Evolutionary conservation across 306 rosid species (phyloP), one percentile per base, ranked within the genome.

Genomic region (Rubus idaeus): DNA sequence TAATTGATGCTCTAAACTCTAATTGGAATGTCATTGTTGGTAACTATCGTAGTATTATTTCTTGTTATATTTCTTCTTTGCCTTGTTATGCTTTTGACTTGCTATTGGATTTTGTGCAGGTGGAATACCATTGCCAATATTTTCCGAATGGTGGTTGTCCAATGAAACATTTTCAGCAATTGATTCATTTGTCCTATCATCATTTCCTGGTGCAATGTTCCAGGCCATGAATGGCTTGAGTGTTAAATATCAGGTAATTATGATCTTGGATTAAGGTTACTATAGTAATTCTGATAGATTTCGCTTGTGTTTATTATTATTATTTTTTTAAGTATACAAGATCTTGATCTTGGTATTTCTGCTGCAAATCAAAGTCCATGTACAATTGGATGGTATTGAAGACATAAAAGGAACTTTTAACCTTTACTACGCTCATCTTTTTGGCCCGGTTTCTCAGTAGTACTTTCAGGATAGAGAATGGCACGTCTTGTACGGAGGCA

Each of bases 101-200:
- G 78, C 23, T 26, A 23, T 77, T 39, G 73, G 75, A 72, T 70
- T 75, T 74, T 60, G 47, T 71, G 69, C 73, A 94, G 98, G 98
- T 71, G 91, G 98, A 37, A 91, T 94, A 76, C 97, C 96, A 7
- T 84, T 94, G 88, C 96, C 87, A 10, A 80, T 91, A 77, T 91
- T 94, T 94, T 94, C 96, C 26, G 97, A 94, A 86, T 94, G 98
- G 98, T 94, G 98, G 98, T 77, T 91, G 75, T 87, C 93, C 45
- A 94, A 81, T 71, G 96, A 94, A 77, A 91, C 86, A 77, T 89
- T 91, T 80, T 89, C 93, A 14, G 88, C 82, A 76, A 94, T 94
- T 64, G 90, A 94, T 79, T 89, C 96, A 44, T 94, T 94, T 79
- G 81, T 94, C 63, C 87, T 91, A 75, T 77, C 96, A 57, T 91